Evolutionary conservation across 1,284 basidiomycete genomes (phyloP).

Genomic region (Cutaneotrichosporon sp.): DNA sequence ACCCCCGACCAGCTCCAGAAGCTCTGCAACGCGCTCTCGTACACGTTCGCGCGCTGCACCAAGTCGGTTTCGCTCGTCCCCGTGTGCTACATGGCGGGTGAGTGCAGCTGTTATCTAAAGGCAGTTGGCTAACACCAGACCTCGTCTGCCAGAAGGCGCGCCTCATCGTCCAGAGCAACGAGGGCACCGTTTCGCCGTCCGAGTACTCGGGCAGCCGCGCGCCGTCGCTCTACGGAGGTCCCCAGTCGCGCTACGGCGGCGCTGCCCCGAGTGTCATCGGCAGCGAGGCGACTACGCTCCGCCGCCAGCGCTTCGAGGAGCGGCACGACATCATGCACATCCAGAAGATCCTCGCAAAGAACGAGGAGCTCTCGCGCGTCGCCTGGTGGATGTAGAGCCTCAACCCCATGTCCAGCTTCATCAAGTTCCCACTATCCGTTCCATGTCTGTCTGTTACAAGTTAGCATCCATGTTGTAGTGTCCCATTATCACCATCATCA

Average conservation of each 20-base stretch:
- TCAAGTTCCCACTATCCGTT: not conserved
- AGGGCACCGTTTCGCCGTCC: slow-evolving; percentile 30
- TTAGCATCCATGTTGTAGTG: not conserved
- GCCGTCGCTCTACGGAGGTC: no score
- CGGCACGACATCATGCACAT: slow-evolving; percentile 38
- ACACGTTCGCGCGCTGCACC: slow-evolving; percentile 54
- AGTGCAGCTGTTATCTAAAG: not conserved
- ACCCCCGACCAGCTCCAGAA: slow-evolving; percentile 48
- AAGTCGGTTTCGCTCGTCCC: slow-evolving; percentile 50
- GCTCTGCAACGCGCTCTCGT: slow-evolving; percentile 52
- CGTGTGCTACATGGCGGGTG: slow-evolving; percentile 55
- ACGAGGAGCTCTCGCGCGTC: slow-evolving; percentile 39
- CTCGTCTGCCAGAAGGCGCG: slow-evolving; percentile 49
- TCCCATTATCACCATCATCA: not conserved
- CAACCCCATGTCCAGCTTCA: not conserved
- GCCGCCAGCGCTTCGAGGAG: slow-evolving; percentile 12
- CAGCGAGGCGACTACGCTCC: not conserved
- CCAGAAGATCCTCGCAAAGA: slow-evolving; percentile 39
- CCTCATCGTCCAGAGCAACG: slow-evolving; percentile 40
- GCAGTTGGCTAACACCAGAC: slow-evolving; percentile 27
- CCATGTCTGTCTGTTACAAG: not conserved
- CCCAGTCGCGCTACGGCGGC: not conserved
- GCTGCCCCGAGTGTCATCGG: slow-evolving; percentile 4
- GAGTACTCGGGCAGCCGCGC: slow-evolving; percentile 33
- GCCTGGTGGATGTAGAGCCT: slow-evolving; percentile 46